Conservation (phyloP, 2,329 filamentous ascomycete species). For the Calonectria hawksworthii region DNA sequence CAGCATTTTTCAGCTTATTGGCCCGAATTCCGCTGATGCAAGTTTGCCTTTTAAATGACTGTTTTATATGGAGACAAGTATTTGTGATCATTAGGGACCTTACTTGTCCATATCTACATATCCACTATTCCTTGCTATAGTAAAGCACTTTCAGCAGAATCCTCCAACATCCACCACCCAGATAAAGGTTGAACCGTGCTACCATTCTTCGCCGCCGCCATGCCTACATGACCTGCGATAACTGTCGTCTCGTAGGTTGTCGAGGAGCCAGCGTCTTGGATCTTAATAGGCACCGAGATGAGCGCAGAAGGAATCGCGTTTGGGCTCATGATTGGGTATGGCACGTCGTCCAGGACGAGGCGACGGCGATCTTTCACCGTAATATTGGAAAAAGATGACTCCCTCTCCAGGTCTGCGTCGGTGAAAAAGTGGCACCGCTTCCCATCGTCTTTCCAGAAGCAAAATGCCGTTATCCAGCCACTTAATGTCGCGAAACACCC, state of each 20-base stretch:
- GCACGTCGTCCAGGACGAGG: background rate
- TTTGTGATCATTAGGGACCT: background rate
- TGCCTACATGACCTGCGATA: background rate
- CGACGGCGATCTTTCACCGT: background rate
- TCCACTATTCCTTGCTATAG: background rate
- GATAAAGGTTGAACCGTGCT: background rate
- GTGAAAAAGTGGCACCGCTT: background rate
- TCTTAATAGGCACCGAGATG: background rate
- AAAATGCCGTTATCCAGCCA: conserved; percentile 9
- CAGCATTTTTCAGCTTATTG: background rate
- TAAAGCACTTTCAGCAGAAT: background rate
- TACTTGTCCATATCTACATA: background rate
- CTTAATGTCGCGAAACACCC: background rate
- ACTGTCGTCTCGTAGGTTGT: background rate
- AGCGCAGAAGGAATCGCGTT: background rate
- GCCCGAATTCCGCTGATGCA: background rate
- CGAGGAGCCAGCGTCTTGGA: background rate
- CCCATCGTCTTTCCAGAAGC: background rate
- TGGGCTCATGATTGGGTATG: background rate
- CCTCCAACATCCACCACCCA: conserved; percentile 3
- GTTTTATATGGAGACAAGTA: background rate
- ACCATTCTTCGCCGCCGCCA: background rate
- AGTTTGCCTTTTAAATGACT: background rate
- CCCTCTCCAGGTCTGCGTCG: background rate
- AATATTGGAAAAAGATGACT: background rate